Base-by-base conservation (phyloP, 2,329 filamentous ascomycete genomes). In the Hypoxylon sp. region DNA sequence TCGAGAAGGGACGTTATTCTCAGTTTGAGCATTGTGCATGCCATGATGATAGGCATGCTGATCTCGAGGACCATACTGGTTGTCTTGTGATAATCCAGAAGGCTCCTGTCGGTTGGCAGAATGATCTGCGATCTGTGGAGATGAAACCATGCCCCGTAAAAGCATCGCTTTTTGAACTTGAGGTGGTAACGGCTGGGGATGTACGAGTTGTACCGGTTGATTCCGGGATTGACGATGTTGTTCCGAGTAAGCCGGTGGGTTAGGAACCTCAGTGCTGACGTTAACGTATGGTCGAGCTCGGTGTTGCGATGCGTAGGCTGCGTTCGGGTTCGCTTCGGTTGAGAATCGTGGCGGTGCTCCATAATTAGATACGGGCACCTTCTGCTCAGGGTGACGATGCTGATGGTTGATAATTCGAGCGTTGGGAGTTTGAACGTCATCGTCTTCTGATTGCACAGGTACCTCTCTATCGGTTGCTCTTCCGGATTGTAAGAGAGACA, bases 391-490 rank as follows among this genome's bases (percentile, higher is more conserved):
- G 55, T 86, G 84, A 61, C 86, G 84, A 74, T 88, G 85, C 52
- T 89, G 84, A 74, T 87, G 85, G 55, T 89, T 88, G 5, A 89
- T 88, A 45, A 85, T 87, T 43, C 80, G 82, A 13, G 87, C 74
- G 86, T 84, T 25, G 28, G 84, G 76, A 21, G 84, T 82, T 25
- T 85, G 82, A 4, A 78, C 75, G 55, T 67, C 60, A 25, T 49
- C 56, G 11, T 68, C 57, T 21, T 70, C 63, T 11, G 30, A 19
- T 43, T 69, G 72, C 10, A 28, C 56, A n/a, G 65, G 57, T 11
- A 70, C 58, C 66, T 77, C 71, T 71, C 78, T 72, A 6, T 60
- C 32, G 36, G 67, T 72, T n/a, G 68, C 41, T 75, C 75, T 67
- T 60, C 75, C 78, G 10, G 77, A 75, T 65, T 87, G 84, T 9